phyloP scores from a whole-genome alignment of 257 asterid species.

The Salvia splendens region DNA sequence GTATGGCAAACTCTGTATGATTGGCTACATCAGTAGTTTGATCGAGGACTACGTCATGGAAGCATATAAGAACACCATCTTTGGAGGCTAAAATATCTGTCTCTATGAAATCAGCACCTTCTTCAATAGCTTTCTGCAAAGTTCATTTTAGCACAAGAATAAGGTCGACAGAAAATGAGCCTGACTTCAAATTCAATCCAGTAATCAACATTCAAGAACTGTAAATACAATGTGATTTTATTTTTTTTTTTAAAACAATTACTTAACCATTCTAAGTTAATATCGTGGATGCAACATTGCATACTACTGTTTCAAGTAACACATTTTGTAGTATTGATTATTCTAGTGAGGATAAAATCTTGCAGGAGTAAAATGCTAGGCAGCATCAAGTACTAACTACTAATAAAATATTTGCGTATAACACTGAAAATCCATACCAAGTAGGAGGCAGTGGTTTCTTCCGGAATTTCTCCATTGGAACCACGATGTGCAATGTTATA shows the following conservation, averaged over 20 bases:
- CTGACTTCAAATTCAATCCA: constrained; percentile 2
- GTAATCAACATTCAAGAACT: constrained; percentile 8
- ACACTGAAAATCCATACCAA: constrained; percentile 46
- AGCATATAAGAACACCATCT: constrained; percentile 83
- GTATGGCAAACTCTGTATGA: constrained; percentile 60
- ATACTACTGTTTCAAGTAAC: not conserved
- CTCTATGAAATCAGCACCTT: constrained; percentile 98
- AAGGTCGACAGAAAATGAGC: not conserved
- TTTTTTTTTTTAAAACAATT: not conserved
- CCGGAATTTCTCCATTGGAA: constrained; percentile 96
- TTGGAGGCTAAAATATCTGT: constrained; percentile 78
- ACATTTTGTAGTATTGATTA: not conserved
- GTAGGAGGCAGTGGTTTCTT: constrained; percentile 87
- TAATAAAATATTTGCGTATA: not conserved
- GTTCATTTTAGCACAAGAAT: constrained; percentile 11
- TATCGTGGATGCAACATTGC: not conserved
- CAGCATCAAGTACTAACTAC: not conserved
- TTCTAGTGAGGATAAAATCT: not conserved
- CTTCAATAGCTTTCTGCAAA: constrained; percentile 94
- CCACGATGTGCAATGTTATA: constrained; percentile 97
- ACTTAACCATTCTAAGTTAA: not conserved
- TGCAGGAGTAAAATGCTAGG: not conserved
- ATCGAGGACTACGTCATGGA: constrained; percentile 81
- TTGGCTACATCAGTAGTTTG: constrained; percentile 67
- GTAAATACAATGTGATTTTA: not conserved